phyloP scores from a whole-genome alignment of 1,139 yeast genomes.

The Suhomyces ambrosiae region DNA sequence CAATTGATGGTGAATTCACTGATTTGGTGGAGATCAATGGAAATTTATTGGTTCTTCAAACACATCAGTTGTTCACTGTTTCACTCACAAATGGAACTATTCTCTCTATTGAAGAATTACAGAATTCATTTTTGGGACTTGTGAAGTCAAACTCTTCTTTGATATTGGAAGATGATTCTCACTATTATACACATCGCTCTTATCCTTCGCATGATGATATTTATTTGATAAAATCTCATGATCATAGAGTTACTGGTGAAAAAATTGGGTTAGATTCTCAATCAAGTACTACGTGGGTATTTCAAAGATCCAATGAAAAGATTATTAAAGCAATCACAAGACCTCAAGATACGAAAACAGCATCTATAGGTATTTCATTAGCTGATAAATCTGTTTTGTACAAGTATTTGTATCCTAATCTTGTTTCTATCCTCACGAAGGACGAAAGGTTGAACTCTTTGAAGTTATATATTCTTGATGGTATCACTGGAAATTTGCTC shows the following conservation, averaged over 20 bases:
- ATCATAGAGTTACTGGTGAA: conserved; percentile 25
- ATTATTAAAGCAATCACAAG: conserved; percentile 25
- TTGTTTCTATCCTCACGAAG: conserved; percentile 56
- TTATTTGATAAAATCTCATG: conserved; percentile 20
- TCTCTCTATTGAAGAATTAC: conserved; percentile 6
- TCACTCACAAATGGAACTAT: conserved; percentile 30
- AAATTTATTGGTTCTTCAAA: conserved; percentile 26
- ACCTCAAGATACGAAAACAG: conserved; percentile 47
- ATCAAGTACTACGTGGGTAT: conserved; percentile 32
- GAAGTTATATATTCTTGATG: conserved; percentile 60
- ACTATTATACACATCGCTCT: conserved; percentile 7
- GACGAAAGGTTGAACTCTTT: conserved; percentile 32
- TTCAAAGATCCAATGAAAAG: conserved; percentile 20
- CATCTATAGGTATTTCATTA: conserved; percentile 70
- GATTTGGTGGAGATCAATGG: conserved; percentile 23
- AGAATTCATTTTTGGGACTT: neutral
- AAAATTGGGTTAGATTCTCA: conserved; percentile 19
- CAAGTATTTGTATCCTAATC: conserved; percentile 78
- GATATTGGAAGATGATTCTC: conserved; percentile 11
- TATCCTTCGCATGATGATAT: conserved; percentile 13
- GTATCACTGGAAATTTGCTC: conserved; percentile 67
- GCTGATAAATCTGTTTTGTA: conserved; percentile 77
- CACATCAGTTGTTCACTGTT: conserved; percentile 20
- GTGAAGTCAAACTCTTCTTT: conserved; percentile 3
- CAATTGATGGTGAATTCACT: conserved; percentile 10